Evolutionary conservation across 2,329 filamentous ascomycete genomes (phyloP).

Genomic region (Exophiala dermatitidis): DNA sequence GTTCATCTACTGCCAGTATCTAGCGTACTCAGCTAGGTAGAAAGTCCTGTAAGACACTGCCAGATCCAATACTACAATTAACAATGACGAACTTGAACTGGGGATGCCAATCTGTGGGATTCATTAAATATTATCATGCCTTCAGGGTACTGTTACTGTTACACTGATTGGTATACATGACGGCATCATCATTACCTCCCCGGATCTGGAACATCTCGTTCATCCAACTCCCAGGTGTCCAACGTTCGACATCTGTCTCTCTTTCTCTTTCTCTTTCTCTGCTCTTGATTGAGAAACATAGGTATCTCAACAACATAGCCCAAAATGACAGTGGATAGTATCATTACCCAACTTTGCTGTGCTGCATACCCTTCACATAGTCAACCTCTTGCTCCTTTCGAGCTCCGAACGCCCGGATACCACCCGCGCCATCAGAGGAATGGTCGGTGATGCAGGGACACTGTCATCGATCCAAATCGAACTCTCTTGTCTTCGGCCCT

Average conservation of each 20-base stretch:
- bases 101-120: not conserved
- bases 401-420: conserved; percentile 1
- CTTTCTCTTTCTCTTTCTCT: too few relatives aligned
- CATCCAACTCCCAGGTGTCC: not conserved
- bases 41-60: too few relatives aligned
- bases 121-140: conserved; percentile 13
- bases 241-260: not conserved
- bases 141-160: not conserved
- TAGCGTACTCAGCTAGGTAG: too few relatives aligned
- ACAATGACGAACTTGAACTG: too few relatives aligned
- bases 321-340: not conserved
- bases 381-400: conserved; percentile 16
- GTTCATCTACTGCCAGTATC: too few relatives aligned
- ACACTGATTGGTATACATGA: not conserved
- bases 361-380: conserved; percentile 11
- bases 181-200: not conserved
- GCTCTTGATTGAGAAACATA: not conserved
- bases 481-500: conserved; percentile 4
- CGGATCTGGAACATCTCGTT: not conserved
- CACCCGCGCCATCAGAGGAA: conserved; percentile 3
- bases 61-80: too few relatives aligned
- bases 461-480: conserved; percentile 15
- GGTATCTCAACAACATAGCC: not conserved
- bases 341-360: not conserved
- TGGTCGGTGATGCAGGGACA: conserved; percentile 6